Base-by-base conservation (phyloP, 2,329 filamentous ascomycete genomes). In the Ceratocystiopsis brevicomis region DNA sequence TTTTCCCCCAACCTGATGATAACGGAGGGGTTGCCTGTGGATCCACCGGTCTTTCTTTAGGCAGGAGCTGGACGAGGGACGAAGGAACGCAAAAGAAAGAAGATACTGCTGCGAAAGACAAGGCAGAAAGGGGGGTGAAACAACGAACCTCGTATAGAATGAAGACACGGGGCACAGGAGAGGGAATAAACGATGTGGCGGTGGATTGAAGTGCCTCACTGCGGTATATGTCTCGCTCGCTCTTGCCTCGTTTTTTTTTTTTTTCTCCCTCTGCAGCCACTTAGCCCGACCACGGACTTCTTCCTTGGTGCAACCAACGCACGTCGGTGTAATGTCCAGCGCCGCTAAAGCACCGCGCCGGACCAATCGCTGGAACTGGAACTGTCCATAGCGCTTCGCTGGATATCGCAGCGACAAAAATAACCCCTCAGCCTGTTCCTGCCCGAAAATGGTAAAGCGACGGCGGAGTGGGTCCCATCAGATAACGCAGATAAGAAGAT, bases 321-420 rank as follows among this genome's bases (percentile, higher is more conserved):
- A 30, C 25, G 25, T 30, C 25, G 25, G 25, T 30, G 25, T 30
- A 30, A 9, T 30, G 25, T 30, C 6, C 25, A 30, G 25, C 25
- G 25, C 25, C 25, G 25, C 25, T 30, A 30, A 30, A 30, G 6
- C 19, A 6, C 4, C 19, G 19, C 19, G 19, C 19, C 19, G 4
- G 19, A 21, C 10, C 25, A 30, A 30, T 30, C 25, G 25, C 25
- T 30, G 25, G 25, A 30, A 30, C 25, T 33, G 32, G 11, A 4
- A 33, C 32, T 33, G 11, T 4, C 33, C 15, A 37, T 38, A 44
- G 38, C 33, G 35, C 40, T 37, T 46, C 49, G 49, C 49, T 50
- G 46, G 44, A 50, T 48, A 49, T 45, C 46, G 47, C 49, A 47
- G 47, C 45, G 47, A 50, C 49, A 50, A 48, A 48, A 38, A 40